phyloP scores from a whole-genome alignment of 768 basidiomycete species.

The Phylloporus sp. region DNA sequence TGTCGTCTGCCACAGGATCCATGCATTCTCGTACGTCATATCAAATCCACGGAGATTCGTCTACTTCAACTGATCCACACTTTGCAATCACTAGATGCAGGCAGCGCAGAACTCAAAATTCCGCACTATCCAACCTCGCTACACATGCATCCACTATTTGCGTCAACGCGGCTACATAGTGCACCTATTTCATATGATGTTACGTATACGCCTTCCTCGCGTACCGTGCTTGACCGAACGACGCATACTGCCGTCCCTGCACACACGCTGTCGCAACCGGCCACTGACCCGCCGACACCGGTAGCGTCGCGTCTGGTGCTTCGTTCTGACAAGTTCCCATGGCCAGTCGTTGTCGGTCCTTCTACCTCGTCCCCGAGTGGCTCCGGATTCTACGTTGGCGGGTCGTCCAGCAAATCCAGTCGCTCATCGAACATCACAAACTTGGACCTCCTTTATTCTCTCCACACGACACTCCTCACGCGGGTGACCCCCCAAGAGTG shows the following conservation, averaged over 20 bases:
- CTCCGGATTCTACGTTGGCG: conserved; percentile 25
- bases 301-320: conserved; percentile 46
- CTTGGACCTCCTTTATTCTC: conserved; percentile 55
- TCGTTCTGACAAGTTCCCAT: conserved; percentile 54
- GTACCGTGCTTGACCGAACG: conserved; percentile 51
- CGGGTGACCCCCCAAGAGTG: conserved; percentile 64
- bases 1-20: conserved; percentile 37
- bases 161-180: conserved; percentile 48
- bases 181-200: conserved; percentile 63
- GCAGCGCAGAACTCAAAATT: conserved; percentile 22
- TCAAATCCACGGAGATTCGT: neutral
- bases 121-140: conserved; percentile 32
- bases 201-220: conserved; percentile 50
- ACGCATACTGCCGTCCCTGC: conserved; percentile 51
- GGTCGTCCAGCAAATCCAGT: conserved; percentile 17
- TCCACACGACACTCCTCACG: conserved; percentile 50
- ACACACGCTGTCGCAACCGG: conserved; percentile 55
- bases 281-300: conserved; percentile 55
- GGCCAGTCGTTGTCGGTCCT: conserved; percentile 50
- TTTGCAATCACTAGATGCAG: conserved; percentile 10
- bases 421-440: conserved; percentile 45
- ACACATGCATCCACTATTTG: conserved; percentile 62
- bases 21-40: conserved; percentile 37
- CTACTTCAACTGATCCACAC: conserved; percentile 4
- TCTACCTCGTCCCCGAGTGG: conserved; percentile 26